Conservation (phyloP, 2,329 filamentous ascomycete genomes). For the Apiospora arundinis region DNA sequence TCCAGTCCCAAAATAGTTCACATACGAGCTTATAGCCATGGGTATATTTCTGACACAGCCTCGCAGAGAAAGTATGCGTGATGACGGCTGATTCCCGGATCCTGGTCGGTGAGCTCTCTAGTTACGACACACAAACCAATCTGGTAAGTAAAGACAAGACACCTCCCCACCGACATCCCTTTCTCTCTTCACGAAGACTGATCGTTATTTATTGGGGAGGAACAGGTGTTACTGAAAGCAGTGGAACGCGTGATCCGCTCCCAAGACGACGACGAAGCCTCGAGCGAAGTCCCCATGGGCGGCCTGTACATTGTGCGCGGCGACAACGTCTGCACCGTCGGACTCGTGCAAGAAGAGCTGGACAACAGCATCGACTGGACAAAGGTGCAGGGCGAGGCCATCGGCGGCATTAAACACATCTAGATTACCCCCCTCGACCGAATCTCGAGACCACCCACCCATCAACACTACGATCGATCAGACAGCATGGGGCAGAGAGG, state of each 20-base stretch:
- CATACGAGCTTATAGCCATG: conserved; percentile 28
- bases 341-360: conserved; percentile 86
- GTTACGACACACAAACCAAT: conserved; percentile 92
- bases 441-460: not conserved
- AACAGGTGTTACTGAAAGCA: conserved; percentile 77
- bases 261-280: conserved; percentile 81
- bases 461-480: conserved; percentile 9
- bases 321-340: conserved; percentile 91
- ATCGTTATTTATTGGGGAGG: not conserved
- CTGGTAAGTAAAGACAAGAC: conserved; percentile 55
- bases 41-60: conserved; percentile 40
- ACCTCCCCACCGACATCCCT: not conserved
- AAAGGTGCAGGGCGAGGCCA: conserved; percentile 82
- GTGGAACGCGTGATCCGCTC: conserved; percentile 90
- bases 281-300: conserved; percentile 80
- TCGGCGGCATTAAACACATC: conserved; percentile 83
- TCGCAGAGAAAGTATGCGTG: conserved; percentile 85
- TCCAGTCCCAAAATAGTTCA: not conserved
- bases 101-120: conserved; percentile 80
- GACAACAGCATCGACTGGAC: conserved; percentile 93
- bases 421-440: conserved; percentile 36
- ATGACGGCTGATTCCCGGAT: conserved; percentile 93
- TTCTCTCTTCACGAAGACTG: not conserved
- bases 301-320: conserved; percentile 92
- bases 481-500: conserved; percentile 3